Conservation (phyloP, 345 rosid species). For the Laguncularia racemosa region DNA sequence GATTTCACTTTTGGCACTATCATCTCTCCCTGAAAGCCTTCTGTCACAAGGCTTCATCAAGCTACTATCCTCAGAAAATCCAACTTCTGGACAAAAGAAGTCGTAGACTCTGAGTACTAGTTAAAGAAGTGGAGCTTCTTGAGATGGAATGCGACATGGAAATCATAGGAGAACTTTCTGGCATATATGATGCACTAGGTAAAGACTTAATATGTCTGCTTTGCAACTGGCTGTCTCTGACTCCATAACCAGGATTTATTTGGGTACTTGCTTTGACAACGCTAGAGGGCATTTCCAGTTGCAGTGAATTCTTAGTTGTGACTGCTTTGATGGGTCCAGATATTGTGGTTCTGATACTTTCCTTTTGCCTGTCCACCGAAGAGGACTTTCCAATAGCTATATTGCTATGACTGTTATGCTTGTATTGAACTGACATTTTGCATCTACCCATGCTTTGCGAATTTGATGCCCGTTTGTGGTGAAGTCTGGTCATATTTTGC, state of each 20-base stretch:
- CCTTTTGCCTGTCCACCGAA: constrained; percentile 6
- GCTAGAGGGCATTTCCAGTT: no score
- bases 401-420: no score
- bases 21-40: constrained; percentile 12
- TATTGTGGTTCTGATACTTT: no score
- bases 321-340: no score
- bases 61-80: constrained; percentile 1
- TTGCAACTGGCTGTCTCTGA: no score
- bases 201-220: no score
- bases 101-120: neutral
- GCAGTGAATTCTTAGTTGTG: no score
- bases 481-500: constrained; percentile 7
- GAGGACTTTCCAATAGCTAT: no score
- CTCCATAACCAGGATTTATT: no score
- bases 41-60: constrained; percentile 5
- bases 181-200: neutral
- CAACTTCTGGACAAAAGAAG: no score
- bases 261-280: no score
- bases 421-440: constrained; percentile 5
- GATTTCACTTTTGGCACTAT: constrained; percentile 37
- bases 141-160: neutral
- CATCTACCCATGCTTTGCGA: constrained; percentile 8
- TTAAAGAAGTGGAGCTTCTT: neutral
- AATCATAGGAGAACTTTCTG: neutral
- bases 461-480: constrained; percentile 8